Evolutionary conservation across 1,284 basidiomycete genomes (phyloP), one percentile per base, ranked within the genome.

Genomic region (Mycena citricolor): DNA sequence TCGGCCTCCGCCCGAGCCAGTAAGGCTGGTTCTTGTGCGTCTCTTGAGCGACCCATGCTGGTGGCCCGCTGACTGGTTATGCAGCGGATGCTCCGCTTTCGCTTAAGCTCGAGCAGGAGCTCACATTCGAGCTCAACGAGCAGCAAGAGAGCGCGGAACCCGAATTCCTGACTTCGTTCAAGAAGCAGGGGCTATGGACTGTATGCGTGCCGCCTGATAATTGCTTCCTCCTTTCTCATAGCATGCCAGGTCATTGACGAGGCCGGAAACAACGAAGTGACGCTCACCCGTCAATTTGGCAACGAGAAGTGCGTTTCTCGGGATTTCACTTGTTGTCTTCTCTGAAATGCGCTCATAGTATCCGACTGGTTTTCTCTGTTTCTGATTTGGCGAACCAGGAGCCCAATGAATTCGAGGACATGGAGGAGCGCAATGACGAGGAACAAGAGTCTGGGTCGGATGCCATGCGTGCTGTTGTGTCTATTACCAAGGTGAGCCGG

Each of bases 311-410:
- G 57, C 47, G 86, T 74, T n/a, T 31, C 54, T 34, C 19, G 23
- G 14, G 25, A 3, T 21, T 32, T 28, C 35, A 22, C 35, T 35
- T 20, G 31, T 33, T 20, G 11, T 26, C 13, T 20, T 4, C n/a
- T 44, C n/a, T 47, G 14, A 47, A 36, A 20, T 28, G 32, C 13
- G 45, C 25, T 23, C 28, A n/a, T n/a, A 90, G 87, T 54, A 77
- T 93, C 61, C 84, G 84, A 16, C 59, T 90, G 57, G 80, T 90
- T 67, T 92, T 93, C 74, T 90, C 88, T 39, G 86, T 90, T 55
- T 79, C 85, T 17, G 90, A 92, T 62, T 72, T 90, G 29, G 62
- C 68, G 32, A 62, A 70, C 17, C 69, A 70, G 55, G 69, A 78
- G 8, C 49, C 42, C 42, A 66, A 71, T 30, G 76, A 76, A 47